Base-by-base conservation (phyloP, 768 basidiomycete species). In the Hygrocybe coccinea region DNA sequence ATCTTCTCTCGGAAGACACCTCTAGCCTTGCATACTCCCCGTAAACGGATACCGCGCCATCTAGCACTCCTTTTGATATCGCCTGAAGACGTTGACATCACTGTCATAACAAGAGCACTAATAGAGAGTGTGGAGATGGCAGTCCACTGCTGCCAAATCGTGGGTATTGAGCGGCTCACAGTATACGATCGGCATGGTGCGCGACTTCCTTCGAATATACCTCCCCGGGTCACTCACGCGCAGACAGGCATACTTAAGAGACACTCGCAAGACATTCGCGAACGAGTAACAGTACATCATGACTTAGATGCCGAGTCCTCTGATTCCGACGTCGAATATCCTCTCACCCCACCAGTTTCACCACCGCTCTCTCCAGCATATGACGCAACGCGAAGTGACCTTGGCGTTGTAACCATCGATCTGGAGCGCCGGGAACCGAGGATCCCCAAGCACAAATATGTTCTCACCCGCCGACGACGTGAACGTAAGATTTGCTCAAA, bases 321-420 rank as follows among this genome's bases (percentile, higher is more conserved):
- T 52, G 79, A 78, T 54, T 80, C 81, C 17, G 86, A 87, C 54
- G 67, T 79, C 2, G 80, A 83, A 62, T 89, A 84, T 66, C 89
- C 89, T 38, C 73, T 82, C 43, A 91, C 89, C 0, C 89, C 89
- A n/a, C 89, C 89, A 2, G 72, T 79, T 15, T 91, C 89, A 21
- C 7, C 88, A 89, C 65, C 78, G 77, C 62, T 82, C 22, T 85
- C 85, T 2, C 85, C 86, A 9, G 76, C 71, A 51, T 57, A 64
- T 29, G 56, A 55, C 25, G 8, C 56, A 9, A 55, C 11, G 24
- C 34, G 33, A 17, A 47, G 41, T 33, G 60, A 61, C 11, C 51
- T 58, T 4, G 60, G 67, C 17, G 62, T 64, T 22, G 61, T 66
- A 29, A 69, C 64, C n/a, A 41, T 69, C 34, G 55, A 53, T 59